Conservation (phyloP, 176 grass and related monocot species). For the Oryza brachyantha region DNA sequence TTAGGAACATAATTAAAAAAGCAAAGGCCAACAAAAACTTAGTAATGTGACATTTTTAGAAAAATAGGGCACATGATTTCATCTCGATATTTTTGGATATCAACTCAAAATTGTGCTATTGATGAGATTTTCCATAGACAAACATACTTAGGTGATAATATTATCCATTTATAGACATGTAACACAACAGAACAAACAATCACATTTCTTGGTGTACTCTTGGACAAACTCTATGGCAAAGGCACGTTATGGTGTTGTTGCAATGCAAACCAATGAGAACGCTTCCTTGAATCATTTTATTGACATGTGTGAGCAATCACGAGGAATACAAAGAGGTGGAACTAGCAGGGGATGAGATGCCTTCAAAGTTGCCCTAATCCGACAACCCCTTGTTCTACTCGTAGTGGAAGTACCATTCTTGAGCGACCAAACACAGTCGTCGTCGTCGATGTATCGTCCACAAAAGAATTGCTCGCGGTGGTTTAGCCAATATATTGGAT, state of each 20-base stretch:
- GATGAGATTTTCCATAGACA: not conserved
- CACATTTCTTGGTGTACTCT: not conserved
- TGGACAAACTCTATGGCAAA: not conserved
- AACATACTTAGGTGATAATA: not conserved
- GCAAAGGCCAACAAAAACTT: not conserved
- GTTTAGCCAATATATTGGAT: too few relatives aligned
- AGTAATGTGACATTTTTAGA: not conserved
- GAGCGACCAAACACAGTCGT: too few relatives aligned
- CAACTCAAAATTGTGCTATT: not conserved
- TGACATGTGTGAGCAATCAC: too few relatives aligned
- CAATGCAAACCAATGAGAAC: not conserved
- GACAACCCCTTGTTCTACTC: too few relatives aligned
- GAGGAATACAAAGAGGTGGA: too few relatives aligned
- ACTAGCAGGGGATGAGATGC: too few relatives aligned
- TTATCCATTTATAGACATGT: not conserved
- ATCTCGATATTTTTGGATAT: not conserved
- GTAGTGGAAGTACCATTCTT: too few relatives aligned
- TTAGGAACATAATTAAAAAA: not conserved
- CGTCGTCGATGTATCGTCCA: too few relatives aligned
- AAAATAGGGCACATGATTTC: not conserved
- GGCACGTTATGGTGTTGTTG: not conserved
- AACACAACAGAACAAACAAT: not conserved
- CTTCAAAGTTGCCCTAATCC: too few relatives aligned
- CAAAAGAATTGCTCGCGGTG: too few relatives aligned
- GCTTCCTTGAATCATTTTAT: too few relatives aligned